Evolutionary conservation across 306 rosid genomes (phyloP), one percentile per base, ranked within the genome.

Genomic region (Citrullus mucosospermus): DNA sequence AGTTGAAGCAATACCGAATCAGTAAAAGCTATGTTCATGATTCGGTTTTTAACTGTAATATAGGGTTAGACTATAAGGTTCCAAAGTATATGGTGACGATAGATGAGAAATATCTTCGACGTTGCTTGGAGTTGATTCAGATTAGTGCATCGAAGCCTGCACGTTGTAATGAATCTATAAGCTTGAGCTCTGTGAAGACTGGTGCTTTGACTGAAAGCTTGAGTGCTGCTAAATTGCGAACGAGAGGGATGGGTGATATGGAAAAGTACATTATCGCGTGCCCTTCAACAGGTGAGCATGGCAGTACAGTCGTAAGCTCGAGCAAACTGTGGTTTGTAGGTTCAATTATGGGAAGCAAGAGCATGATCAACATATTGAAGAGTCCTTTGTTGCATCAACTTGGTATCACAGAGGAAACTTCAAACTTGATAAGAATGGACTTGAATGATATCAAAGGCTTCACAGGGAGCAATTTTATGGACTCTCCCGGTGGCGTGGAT

Each of bases 321-420:
- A 60, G 81, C 3, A 85, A 84, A 46, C 78, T 51, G 25, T 89
- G 92, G 98, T 75, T 76, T 79, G 78, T 85, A 53, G 96, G 97
- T 65, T 71, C 96, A 6, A 86, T 95, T 44, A 92, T 95, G 98
- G 92, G 87, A 80, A 95, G 96, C 87, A 82, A 96, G 86, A 96
- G 98, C 85, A 90, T 96, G 94, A 55, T 82, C 46, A 93, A 90
- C 81, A 89, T 93, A 79, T 82, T 91, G 86, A 92, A 88, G 73
- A 93, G 91, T 82, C 89, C 93, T 65, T 76, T 91, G 75, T 84
- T 91, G 81, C 81, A 90, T 65, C 89, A 85, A 74, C 87, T 80
- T 6, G 91, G 87, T 68, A 71, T 81, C 58, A 78, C 82, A 5
- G 87, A 87, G 63, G 54, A 83, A 84, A 83, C 79, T 81, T 84